Conservation (phyloP, 352 stramenopile genomes). For the Phytophthora palmivora region DNA sequence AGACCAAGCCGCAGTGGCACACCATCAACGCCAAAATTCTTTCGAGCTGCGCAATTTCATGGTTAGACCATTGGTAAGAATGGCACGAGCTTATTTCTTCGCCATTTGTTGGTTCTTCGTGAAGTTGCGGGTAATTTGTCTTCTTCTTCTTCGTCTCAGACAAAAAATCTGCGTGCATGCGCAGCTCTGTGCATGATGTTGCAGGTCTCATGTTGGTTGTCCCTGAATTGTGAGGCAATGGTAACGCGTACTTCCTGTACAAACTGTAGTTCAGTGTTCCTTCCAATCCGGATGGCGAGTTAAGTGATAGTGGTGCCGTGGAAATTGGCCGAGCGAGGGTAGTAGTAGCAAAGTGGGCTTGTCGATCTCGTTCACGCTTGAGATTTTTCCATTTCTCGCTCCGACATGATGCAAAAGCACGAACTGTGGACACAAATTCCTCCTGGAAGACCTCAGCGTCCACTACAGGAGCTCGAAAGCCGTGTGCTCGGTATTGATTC, state of each 20-base stretch:
- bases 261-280: conserved; percentile 40
- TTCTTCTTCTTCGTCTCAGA: conserved; percentile 26
- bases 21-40: conserved; percentile 1
- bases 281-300: background rate
- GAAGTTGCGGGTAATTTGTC: conserved; percentile 15
- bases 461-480: conserved; percentile 41
- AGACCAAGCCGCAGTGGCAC: background rate
- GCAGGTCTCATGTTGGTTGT: conserved; percentile 21
- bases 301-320: conserved; percentile 22
- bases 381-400: conserved; percentile 61
- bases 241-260: conserved; percentile 49
- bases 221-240: conserved; percentile 7
- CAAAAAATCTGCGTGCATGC: conserved; percentile 46
- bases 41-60: conserved; percentile 3
- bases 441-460: conserved; percentile 62
- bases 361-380: conserved; percentile 51
- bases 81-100: conserved; percentile 10
- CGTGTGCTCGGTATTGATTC: conserved; percentile 59
- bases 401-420: conserved; percentile 48
- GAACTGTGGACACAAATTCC: conserved; percentile 67
- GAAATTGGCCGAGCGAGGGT: conserved; percentile 48
- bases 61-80: conserved; percentile 32
- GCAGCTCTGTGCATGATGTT: conserved; percentile 45
- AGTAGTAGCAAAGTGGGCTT: conserved; percentile 45
- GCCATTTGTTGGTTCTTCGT: conserved; percentile 13